These are phyloP conservation scores for Chernovozyma aurita DNA, from an alignment of 1,139 yeast species.

Conservation along the genomic window DNA sequence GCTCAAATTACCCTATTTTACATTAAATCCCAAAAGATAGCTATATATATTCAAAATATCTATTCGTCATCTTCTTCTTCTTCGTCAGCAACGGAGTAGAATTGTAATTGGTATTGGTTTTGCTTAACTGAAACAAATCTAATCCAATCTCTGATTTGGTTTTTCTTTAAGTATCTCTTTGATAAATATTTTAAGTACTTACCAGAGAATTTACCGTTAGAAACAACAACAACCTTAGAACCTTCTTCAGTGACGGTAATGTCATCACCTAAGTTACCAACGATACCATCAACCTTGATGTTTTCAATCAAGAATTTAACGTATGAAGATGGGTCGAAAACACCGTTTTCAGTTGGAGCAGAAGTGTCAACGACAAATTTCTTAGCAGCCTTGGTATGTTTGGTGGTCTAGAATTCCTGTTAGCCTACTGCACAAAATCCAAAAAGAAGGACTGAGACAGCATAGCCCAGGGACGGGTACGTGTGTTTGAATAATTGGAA, in stretches of 20 bases:
- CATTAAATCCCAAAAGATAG: constrained; percentile 3
- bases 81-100: constrained; percentile 96
- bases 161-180: constrained; percentile 99
- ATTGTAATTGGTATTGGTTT: constrained; percentile 96
- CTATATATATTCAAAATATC: constrained; percentile 14
- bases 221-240: constrained; percentile 80
- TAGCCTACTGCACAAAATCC: constrained; percentile 57
- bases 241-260: constrained; percentile 85
- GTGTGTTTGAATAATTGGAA: constrained; percentile 13
- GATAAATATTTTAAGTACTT: constrained; percentile 99
- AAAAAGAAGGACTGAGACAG: constrained; percentile 40
- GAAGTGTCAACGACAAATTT: constrained; percentile 95
- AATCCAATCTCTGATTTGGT: constrained; percentile 99
- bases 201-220: constrained; percentile 97
- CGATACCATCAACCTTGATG: constrained; percentile 96
- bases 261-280: constrained; percentile 96
- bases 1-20: constrained; percentile 2
- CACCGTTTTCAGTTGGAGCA: constrained; percentile 97
- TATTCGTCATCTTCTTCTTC: constrained; percentile 93
- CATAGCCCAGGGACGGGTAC: constrained; percentile 51
- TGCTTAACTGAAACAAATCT: constrained; percentile 96
- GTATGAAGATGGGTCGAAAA: constrained; percentile 95
- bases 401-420: constrained; percentile 59
- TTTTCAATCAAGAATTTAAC: constrained; percentile 98
- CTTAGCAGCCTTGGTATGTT: constrained; percentile 75